These are phyloP conservation scores for Begonia masoniana DNA, from an alignment of 306 rosid species.

Conservation along the genomic window DNA sequence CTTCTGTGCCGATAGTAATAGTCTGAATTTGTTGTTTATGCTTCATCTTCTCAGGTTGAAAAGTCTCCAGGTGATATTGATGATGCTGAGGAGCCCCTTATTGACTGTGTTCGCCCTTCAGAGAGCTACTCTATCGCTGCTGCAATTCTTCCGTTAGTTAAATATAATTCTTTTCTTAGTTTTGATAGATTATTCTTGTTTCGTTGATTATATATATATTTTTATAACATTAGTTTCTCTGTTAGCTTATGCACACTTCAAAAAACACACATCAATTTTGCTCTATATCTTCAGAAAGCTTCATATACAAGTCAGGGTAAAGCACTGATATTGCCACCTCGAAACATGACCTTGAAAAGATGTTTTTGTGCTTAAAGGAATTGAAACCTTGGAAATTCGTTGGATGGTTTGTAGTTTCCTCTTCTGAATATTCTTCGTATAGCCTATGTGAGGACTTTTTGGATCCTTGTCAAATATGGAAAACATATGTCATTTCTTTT, in stretches of 20 bases:
- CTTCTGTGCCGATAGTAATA: too few relatives aligned
- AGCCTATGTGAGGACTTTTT: too few relatives aligned
- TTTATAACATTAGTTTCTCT: too few relatives aligned
- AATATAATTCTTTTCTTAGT: not conserved
- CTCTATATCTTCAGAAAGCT: not conserved
- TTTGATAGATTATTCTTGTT: slow-evolving; percentile 1
- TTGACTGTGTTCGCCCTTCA: slow-evolving; percentile 23
- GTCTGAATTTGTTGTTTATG: slow-evolving; percentile 7
- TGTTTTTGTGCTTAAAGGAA: too few relatives aligned
- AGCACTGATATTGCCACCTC: not conserved
- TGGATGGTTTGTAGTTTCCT: too few relatives aligned
- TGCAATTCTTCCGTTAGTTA: slow-evolving; percentile 79
- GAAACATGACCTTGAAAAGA: too few relatives aligned
- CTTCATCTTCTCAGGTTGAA: slow-evolving; percentile 28
- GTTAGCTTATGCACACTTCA: not conserved
- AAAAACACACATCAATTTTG: not conserved
- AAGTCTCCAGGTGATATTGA: slow-evolving; percentile 32
- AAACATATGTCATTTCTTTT: too few relatives aligned
- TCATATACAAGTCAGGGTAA: not conserved
- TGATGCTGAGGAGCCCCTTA: slow-evolving; percentile 45
- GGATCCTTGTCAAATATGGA: too few relatives aligned
- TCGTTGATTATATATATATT: not conserved
- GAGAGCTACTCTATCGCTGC: slow-evolving; percentile 45
- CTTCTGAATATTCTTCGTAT: too few relatives aligned
- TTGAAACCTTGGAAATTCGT: too few relatives aligned